Conservation (phyloP, 805 yeast species). For the Schwanniomyces occidentalis region DNA sequence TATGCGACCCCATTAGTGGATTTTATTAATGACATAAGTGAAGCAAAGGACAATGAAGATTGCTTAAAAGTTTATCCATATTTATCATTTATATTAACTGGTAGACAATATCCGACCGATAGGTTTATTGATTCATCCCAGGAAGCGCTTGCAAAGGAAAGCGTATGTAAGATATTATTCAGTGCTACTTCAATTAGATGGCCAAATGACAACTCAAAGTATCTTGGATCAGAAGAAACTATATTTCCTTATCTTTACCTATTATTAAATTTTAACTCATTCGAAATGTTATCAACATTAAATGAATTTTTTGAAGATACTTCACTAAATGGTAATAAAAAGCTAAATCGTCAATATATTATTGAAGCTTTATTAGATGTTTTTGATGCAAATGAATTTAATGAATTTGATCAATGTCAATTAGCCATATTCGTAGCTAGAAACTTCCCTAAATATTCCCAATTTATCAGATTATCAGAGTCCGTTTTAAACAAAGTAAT, state of each 20-base stretch:
- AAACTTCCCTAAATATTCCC: conserved; percentile 82
- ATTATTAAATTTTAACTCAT: conserved; percentile 55
- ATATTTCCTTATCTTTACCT: conserved; percentile 70
- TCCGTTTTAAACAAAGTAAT: conserved; percentile 50
- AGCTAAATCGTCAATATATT: conserved; percentile 72
- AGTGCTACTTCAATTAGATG: conserved; percentile 51
- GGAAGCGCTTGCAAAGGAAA: conserved; percentile 46
- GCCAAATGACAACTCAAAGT: conserved; percentile 9
- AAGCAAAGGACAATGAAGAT: conserved; percentile 8
- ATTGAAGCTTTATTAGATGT: conserved; percentile 69
- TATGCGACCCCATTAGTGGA: conserved; percentile 70
- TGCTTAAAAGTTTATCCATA: conserved; percentile 41
- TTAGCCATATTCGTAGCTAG: conserved; percentile 74
- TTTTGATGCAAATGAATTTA: conserved; percentile 38
- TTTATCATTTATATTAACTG: conserved; percentile 68
- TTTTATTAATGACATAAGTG: conserved; percentile 41
- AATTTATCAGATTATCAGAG: conserved; percentile 74
- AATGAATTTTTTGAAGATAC: conserved; percentile 86
- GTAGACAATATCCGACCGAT: conserved; percentile 80
- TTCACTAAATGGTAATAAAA: conserved; percentile 61
- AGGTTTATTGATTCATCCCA: conserved; percentile 36
- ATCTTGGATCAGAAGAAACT: conserved; percentile 37
- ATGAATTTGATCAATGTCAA: conserved; percentile 24
- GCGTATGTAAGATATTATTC: conserved; percentile 58
- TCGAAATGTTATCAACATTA: conserved; percentile 63